Evolutionary conservation across 441 rosid genomes (phyloP).

Genomic region (Kokia cookei): DNA sequence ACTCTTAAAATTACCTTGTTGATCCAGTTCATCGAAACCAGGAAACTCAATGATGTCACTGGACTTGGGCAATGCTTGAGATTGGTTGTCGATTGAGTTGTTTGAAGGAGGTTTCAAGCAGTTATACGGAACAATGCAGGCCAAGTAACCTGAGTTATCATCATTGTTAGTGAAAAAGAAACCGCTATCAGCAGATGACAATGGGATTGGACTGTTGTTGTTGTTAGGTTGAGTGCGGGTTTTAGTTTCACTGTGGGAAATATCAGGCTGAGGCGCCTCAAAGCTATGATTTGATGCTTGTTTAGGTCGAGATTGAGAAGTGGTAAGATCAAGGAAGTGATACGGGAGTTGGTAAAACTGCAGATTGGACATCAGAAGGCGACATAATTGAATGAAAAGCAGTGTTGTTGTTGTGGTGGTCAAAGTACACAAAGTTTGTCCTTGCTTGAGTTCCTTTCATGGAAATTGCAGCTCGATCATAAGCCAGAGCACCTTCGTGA

Average conservation of each 20-base stretch:
- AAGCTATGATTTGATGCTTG: not conserved
- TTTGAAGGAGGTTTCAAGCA: conserved; percentile 68
- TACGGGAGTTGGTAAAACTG: not conserved
- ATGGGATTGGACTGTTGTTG: not conserved
- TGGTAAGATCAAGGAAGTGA: conserved; percentile 6
- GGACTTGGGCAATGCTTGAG: not conserved
- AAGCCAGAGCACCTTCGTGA: not conserved
- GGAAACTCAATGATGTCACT: not conserved
- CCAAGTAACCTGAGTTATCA: conserved; percentile 76
- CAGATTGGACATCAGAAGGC: not conserved
- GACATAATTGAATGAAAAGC: conserved; percentile 24
- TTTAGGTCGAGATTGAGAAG: conserved; percentile 21
- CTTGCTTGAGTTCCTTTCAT: not conserved
- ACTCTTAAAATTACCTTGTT: conserved; percentile 1
- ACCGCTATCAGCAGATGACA: conserved; percentile 23
- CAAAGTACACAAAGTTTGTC: conserved; percentile 16
- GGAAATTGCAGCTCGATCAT: not conserved
- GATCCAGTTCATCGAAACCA: conserved; percentile 14
- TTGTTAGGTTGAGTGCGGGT: not conserved
- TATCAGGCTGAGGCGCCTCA: conserved; percentile 15
- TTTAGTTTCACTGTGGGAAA: conserved; percentile 6
- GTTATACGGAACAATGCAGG: conserved; percentile 85
- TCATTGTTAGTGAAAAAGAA: conserved; percentile 37
- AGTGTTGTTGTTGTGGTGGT: conserved; percentile 13
- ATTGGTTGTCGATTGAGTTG: not conserved